A percentile compares a stretch with the other conserved stretches of the same genome.
Conservation (phyloP, 2,329 filamentous ascomycete genomes). For the Chaetomium sp. region DNA sequence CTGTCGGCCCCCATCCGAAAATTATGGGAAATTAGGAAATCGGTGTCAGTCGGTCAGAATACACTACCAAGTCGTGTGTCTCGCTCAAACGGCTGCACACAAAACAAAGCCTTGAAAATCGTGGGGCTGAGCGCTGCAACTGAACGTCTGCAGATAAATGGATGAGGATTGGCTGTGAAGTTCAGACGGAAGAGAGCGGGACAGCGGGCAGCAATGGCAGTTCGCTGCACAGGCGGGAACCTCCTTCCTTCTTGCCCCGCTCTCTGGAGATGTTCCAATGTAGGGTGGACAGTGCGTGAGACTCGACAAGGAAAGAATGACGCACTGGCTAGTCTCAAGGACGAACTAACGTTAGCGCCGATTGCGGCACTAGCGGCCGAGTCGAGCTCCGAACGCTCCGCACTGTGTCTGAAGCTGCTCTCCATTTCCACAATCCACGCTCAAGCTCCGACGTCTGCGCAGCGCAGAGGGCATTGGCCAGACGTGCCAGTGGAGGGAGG, state of each 20-base stretch:
- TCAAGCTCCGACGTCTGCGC: too few species aligned
- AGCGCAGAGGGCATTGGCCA: too few species aligned
- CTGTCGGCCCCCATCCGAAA: background rate
- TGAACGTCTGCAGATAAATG: too few species aligned
- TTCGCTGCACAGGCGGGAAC: constrained; percentile 4
- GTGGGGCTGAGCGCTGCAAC: background rate
- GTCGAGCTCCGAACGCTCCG: background rate
- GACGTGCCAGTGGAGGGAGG: too few species aligned
- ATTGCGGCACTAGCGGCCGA: background rate
- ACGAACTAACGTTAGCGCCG: background rate
- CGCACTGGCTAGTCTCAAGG: constrained; percentile 3
- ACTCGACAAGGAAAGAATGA: background rate
- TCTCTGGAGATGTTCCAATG: too few species aligned
- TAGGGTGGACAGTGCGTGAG: constrained; percentile 3
- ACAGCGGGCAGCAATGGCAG: background rate
- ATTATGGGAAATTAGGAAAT: too few species aligned
- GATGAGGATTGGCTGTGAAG: background rate
- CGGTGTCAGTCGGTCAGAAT: too few species aligned
- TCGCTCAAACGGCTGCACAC: too few species aligned
- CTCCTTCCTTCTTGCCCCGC: constrained; percentile 2
- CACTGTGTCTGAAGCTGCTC: constrained; percentile 3
- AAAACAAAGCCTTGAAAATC: background rate
- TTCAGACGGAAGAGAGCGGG: constrained; percentile 7
- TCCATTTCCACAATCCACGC: too few species aligned
- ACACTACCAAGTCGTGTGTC: too few species aligned